Evolutionary conservation across 164 flowering plant genomes (phyloP), one percentile per base, ranked within the genome.

Genomic region (Vitis vinifera): DNA sequence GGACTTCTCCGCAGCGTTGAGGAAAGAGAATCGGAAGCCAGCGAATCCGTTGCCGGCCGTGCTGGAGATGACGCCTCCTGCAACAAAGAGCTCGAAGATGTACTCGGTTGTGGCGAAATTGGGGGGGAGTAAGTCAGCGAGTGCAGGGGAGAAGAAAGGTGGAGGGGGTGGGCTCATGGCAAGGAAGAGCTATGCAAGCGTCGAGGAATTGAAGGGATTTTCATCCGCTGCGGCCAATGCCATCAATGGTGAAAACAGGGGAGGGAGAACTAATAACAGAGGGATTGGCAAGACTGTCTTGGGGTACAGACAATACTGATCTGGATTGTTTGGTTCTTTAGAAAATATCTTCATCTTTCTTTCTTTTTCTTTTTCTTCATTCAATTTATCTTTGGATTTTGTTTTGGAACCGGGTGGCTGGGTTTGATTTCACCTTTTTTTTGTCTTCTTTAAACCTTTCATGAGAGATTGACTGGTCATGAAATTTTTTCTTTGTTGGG

Each of bases 21-120:
- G 94, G 72, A 92, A 92, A 58, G 97, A 92, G 78, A 92, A 92
- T 23, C 75, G 93, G 62, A 89, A 76, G 75, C 95, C 93, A 17
- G 4, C 66, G 44, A 15, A 19, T 11, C 65, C 15, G 10, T 48
- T 72, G 9, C 65, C 72, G 8, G 11, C 79, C 19, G 1, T 67
- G 74, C 12, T 69, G 53, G 87, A 87, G 67, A 66, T 71, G 66
- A 87, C 91, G 16, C 89, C 94, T 44, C 91, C 89, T n/a, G 59
- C 71, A 51, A 73, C 75, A 72, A 31, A 27, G 3, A 55, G 48
- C 68, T 65, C 77, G 61, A 75, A 61, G 52, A 16, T 16, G 10
- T 69, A 51, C 47, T 82, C 79, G 73, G 64, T 60, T 30, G 58
- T 65, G 71, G 66, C 77, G 69, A 84, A 68, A 59, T 60, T 70